Evolutionary conservation across 257 asterid species (phyloP).

Genomic region (Solanum appendiculatum): DNA sequence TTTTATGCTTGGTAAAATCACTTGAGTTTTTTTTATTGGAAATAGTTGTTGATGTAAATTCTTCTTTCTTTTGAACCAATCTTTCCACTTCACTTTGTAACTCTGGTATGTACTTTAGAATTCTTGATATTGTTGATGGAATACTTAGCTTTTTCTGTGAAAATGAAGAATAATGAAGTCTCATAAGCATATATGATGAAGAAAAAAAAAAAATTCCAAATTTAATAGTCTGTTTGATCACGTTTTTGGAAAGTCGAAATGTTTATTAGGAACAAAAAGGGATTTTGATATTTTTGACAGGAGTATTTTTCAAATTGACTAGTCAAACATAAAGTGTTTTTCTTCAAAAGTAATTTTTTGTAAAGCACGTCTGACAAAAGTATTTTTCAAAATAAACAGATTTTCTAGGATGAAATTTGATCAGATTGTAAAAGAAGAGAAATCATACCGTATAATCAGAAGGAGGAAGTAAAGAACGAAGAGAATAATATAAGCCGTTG

Average conservation of each 20-base stretch:
- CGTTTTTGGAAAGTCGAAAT: neutral
- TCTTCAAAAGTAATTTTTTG: neutral
- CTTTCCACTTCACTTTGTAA: slow-evolving; percentile 7
- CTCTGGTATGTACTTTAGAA: slow-evolving; percentile 11
- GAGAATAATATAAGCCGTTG: slow-evolving; percentile 46
- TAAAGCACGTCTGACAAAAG: neutral
- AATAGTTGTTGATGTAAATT: neutral
- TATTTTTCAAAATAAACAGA: neutral
- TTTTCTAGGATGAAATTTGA: neutral
- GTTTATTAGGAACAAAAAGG: neutral
- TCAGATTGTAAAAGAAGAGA: neutral
- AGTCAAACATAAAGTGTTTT: neutral
- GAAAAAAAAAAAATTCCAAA: neutral
- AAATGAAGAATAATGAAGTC: neutral
- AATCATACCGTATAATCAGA: slow-evolving; percentile 35
- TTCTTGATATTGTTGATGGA: slow-evolving; percentile 2
- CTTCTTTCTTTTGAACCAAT: slow-evolving; percentile 5
- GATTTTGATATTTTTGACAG: neutral
- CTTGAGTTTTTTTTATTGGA: neutral
- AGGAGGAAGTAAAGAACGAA: slow-evolving; percentile 59
- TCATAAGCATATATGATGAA: neutral
- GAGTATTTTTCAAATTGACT: neutral
- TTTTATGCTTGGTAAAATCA: neutral
- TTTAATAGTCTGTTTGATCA: neutral
- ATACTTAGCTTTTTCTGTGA: slow-evolving; percentile 4